Percentiles rank a stretch among this genome's conserved stretches.
Conservation (phyloP, 2,329 filamentous ascomycete species). For the Pseudophaeomoniella oleicola region DNA sequence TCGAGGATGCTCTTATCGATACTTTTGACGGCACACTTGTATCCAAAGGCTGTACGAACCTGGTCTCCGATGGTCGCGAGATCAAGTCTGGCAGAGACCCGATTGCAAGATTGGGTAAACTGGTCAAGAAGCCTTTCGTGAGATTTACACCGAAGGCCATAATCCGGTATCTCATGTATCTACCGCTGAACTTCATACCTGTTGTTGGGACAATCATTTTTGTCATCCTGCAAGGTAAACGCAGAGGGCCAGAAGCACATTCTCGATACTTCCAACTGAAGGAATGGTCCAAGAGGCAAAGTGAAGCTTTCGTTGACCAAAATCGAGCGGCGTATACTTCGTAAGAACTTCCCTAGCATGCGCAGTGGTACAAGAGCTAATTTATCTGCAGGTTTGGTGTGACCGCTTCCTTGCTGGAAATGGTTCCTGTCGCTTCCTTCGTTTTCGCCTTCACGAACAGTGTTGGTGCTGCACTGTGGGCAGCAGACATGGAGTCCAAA, state of each 20-base stretch:
- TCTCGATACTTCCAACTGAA: constrained; percentile 82
- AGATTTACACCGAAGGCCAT: constrained; percentile 43
- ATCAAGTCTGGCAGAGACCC: constrained; percentile 42
- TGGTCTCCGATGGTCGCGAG: constrained; percentile 64
- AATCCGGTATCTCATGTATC: constrained; percentile 66
- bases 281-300: constrained; percentile 54
- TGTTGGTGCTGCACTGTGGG: constrained; percentile 88
- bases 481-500: constrained; percentile 59
- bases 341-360: constrained; percentile 48
- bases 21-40: constrained; percentile 68
- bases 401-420: constrained; percentile 66
- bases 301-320: constrained; percentile 52
- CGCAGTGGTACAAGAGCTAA: constrained; percentile 2
- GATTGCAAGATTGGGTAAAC: constrained; percentile 41
- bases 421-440: constrained; percentile 69
- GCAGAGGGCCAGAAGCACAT: constrained; percentile 39
- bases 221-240: constrained; percentile 56
- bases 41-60: constrained; percentile 35
- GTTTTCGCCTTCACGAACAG: constrained; percentile 84
- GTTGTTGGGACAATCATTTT: constrained; percentile 74
- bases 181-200: constrained; percentile 87
- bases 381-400: constrained; percentile 45
- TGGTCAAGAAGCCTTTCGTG: constrained; percentile 39
- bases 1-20: constrained; percentile 71
- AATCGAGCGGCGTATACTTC: constrained; percentile 66